phyloP scores from a whole-genome alignment of 2,329 filamentous ascomycete species.

The Colletotrichum spaethianum region DNA sequence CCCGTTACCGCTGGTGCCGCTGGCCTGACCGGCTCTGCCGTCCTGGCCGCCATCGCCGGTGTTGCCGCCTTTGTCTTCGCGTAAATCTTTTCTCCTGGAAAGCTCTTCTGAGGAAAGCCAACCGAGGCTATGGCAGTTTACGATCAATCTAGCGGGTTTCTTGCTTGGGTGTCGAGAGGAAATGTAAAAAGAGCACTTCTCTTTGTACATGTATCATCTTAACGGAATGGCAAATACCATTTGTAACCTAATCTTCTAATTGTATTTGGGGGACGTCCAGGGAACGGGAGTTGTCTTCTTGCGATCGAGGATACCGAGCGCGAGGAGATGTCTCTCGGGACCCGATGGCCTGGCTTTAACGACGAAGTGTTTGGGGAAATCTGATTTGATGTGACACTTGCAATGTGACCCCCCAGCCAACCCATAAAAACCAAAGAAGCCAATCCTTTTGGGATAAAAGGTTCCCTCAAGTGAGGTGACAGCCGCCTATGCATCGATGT shows the following conservation, averaged over 20 bases:
- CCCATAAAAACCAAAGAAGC: background rate
- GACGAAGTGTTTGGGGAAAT: conserved; percentile 38
- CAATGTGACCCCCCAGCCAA: background rate
- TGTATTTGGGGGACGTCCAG: conserved; percentile 44
- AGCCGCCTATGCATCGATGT: conserved; percentile 11
- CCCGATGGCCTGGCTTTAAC: conserved; percentile 38
- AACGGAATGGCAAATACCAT: conserved; percentile 46
- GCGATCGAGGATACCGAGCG: conserved; percentile 24
- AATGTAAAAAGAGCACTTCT: conserved; percentile 51
- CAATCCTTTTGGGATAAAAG: too few species aligned
- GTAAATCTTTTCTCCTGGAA: conserved; percentile 58
- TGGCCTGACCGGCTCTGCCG: conserved; percentile 66
- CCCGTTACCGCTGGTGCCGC: conserved; percentile 66
- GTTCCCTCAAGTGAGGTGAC: conserved; percentile 36
- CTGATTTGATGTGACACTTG: background rate
- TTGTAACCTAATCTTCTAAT: conserved; percentile 67
- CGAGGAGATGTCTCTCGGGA: background rate
- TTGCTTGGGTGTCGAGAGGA: conserved; percentile 39
- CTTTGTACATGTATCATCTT: conserved; percentile 45
- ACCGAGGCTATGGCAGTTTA: conserved; percentile 57
- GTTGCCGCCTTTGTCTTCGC: conserved; percentile 67
- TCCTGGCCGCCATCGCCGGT: conserved; percentile 69
- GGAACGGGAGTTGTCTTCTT: background rate
- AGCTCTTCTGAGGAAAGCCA: conserved; percentile 55
- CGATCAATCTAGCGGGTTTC: conserved; percentile 51